A percentile compares a stretch with the other conserved stretches of the same genome.
Conservation (phyloP, 495 filamentous ascomycete genomes). For the Xylaria bambusicola region DNA sequence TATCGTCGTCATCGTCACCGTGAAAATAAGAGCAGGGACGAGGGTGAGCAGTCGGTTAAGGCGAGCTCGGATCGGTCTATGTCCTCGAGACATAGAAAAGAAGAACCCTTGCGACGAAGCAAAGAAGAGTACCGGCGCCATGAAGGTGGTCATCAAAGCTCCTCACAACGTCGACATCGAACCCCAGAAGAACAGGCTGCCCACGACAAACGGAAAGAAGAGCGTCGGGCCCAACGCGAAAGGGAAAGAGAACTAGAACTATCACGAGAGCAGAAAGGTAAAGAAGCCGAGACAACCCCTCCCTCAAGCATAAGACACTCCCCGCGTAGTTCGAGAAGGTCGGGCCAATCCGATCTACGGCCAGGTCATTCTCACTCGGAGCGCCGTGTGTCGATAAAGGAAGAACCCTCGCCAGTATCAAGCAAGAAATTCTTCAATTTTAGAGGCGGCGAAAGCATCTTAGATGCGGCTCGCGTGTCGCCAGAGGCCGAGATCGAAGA, state of each 20-base stretch:
- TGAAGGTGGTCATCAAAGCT: slow-evolving; percentile 37
- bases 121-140: slow-evolving; percentile 26
- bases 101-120: too few relatives aligned
- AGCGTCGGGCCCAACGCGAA: slow-evolving; percentile 32
- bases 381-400: slow-evolving; percentile 24
- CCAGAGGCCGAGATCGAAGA: slow-evolving; percentile 12
- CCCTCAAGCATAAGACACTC: slow-evolving; percentile 26
- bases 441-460: slow-evolving; percentile 37
- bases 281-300: slow-evolving; percentile 26
- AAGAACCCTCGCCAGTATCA: slow-evolving; percentile 25
- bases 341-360: slow-evolving; percentile 28
- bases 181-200: slow-evolving; percentile 48
- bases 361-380: slow-evolving; percentile 32
- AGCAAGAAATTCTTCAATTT: slow-evolving; percentile 46
- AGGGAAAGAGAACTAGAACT: slow-evolving; percentile 22
- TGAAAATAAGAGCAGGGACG: slow-evolving; percentile 32
- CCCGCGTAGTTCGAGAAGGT: slow-evolving; percentile 38
- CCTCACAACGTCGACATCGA: slow-evolving; percentile 34
- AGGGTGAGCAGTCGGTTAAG: slow-evolving; percentile 36
- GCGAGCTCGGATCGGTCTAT: slow-evolving; percentile 38
- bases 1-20: slow-evolving; percentile 23
- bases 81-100: slow-evolving; percentile 21
- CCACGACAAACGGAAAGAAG: slow-evolving; percentile 45
- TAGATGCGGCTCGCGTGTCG: slow-evolving; percentile 32
- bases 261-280: slow-evolving; percentile 25